Evolutionary conservation across 2,329 filamentous ascomycete genomes (phyloP), one percentile per base, ranked within the genome.

Genomic region (Fusarium bulbicola): DNA sequence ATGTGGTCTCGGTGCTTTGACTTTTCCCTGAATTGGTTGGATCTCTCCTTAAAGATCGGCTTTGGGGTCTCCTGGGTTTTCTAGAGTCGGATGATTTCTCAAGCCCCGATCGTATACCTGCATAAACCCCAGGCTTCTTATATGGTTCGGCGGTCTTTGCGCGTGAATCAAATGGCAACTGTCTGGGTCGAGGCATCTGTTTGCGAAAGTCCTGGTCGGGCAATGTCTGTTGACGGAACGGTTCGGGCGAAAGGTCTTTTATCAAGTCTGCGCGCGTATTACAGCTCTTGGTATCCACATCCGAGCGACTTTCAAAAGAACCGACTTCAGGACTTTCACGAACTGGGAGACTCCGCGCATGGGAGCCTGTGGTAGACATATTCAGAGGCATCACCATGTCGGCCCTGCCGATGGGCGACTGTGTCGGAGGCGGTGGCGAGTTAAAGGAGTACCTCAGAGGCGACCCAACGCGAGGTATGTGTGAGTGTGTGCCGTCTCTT

Each of bases 171-270:
- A 80, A 81, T 7, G 80, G 80, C 16, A 82, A 75, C 16, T 74
- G 72, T 24, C 80, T 78, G 46, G 79, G 80, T 20, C 47, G 75
- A 7, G 80, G 80, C 78, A 82, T 79, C 5, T 76, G 54, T 43
- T 77, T 63, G 26, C 76, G 77, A 59, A 81, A 81, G 46, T 70
- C 50, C n/a, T 59, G 28, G 11, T 52, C 40, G 20, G 46, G 59
- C 7, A 36, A 21, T 13, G 21, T n/a, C 20, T 58, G 47, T n/a
- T 58, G 26, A 30, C 34, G 34, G 10, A 49, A 18, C 9, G n/a
- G 16, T 13, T 24, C 13, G 2, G 54, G 32, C 6, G 61, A 53
- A n/a, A 54, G 45, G 7, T 49, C 52, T 34, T 70, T 43, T 9
- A 24, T 61, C 18, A 71, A 67, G 50, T 56, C 40, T 8, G 72